Evolutionary conservation across 2,329 filamentous ascomycete species (phyloP).

Genomic region (Teratosphaeria epicoccoides): DNA sequence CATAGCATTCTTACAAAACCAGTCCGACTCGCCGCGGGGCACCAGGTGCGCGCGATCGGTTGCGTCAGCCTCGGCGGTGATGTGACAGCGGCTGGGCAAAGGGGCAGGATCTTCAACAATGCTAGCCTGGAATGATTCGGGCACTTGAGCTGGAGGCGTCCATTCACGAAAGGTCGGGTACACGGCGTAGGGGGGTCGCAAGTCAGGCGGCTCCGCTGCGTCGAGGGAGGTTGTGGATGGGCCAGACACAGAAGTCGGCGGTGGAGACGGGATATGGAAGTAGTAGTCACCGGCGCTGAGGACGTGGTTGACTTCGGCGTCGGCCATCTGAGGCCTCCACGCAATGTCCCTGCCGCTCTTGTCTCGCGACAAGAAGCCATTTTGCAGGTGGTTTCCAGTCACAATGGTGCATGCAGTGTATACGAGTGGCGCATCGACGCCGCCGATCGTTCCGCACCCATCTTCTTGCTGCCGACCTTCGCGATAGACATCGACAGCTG

Average conservation of each 20-base stretch:
- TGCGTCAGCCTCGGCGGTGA: background rate
- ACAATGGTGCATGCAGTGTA: background rate
- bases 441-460: background rate
- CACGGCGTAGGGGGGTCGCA: background rate
- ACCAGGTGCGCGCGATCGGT: background rate
- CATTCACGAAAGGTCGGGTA: background rate
- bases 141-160: background rate
- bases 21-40: background rate
- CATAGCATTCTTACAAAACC: background rate
- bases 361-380: background rate
- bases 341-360: background rate
- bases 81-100: background rate
- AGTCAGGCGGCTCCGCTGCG: background rate
- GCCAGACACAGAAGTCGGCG: background rate
- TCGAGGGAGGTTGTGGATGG: background rate
- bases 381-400: background rate
- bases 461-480: background rate
- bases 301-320: background rate
- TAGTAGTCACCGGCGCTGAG: background rate
- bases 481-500: background rate
- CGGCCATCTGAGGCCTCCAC: background rate
- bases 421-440: background rate
- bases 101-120: background rate
- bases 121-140: background rate
- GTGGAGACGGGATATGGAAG: background rate